Base-by-base conservation (phyloP, 139 green algal genomes). In the Asterochloris erici region DNA sequence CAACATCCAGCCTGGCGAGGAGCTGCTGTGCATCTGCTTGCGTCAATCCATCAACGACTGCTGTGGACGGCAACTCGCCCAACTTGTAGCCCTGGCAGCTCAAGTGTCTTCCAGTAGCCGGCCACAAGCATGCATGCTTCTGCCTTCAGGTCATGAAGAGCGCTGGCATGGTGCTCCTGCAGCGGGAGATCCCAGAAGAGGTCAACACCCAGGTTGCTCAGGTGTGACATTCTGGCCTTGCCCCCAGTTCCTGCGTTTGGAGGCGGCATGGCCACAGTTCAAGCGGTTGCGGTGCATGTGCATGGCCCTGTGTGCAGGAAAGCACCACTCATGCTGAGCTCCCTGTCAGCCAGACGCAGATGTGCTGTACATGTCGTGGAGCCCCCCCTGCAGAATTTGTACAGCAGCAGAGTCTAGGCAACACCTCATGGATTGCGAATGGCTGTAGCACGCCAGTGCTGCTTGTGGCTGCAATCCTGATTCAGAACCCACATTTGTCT, bases 141-240 rank as follows among this genome's bases (percentile, higher is more conserved):
- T 54, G 38, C 38, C 38, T 83, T 74, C 82, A 86, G 86, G 62
- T 89, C 9, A 26, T 86, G 26, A 76, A 73, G 73, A 82, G 12
- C 38, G 93, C 93, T 24, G 94, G 93, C 12, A 90, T 86, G 0
- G 68, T 98, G 24, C 90, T 98, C 74, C 86, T 98, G 70, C 95
- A 98, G 82, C 85, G 94, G 14, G 95, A 97, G 73, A 93, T 98
- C 16, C 94, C 94, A 12, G 93, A 97, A 63, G 27, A 73, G 0
- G 90, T 96, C 54, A 97, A 97, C 82, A n/a, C 93, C 0, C 81
- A 90, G 26, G 90, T 93, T 63, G 92, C 92, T 9, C 76, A 91
- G 85, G 87, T 66, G 71, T 61, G 12, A 15, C n/a, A 21, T 73
- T 9, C 12, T 28, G 77, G 38, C 0, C 71, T 23, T 77, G 16